Evolutionary conservation across 345 rosid species (phyloP), one percentile per base, ranked within the genome.

Genomic region (Lepidium didymum): DNA sequence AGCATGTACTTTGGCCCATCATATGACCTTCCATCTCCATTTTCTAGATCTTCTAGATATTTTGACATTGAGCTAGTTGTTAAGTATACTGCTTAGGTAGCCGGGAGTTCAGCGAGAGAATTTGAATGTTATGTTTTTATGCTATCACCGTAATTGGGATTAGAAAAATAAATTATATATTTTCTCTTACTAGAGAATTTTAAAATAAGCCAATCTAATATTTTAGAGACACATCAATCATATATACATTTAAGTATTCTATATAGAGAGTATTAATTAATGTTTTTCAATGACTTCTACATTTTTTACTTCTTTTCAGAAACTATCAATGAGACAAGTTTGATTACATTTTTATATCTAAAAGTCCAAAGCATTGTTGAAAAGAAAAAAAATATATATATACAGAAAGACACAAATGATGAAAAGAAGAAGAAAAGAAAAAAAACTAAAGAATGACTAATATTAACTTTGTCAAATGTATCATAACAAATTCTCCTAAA

Each of bases 401-500:
- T 14, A 49, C 6, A 29, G 23, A 58, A 29, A 36, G 40, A 58
- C 10, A 29, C 10, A 59, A 7, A 59, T 49, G 35, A 59, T 5
- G 29, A 67, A 68, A 54, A 40, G 7, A 51, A 56, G 45, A 7
- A 56, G 57, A 23, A 67, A 68, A 52, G 27, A 5, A 49, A 55
- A 56, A 6, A 56, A 67, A 25, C 23, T 59, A 69, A 58, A 42
- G 36, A 50, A 50, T 42, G 34, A 29, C n/a, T 58, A 27, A 27
- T 61, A 54, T 42, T 35, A 43, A 34, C 19, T 46, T 71, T 62
- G 54, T 54, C 36, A n/a, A 44, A 49, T 62, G 75, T 53, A 36
- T 55, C 57, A 54, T 61, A 62, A 23, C 64, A 71, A 63, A 62
- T 25, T 36, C 51, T 27, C 21, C 9, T 71, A 54, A 45, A 55